Conservation (phyloP, 2,329 filamentous ascomycete genomes). For the Coccinonectria pachysandricola region DNA sequence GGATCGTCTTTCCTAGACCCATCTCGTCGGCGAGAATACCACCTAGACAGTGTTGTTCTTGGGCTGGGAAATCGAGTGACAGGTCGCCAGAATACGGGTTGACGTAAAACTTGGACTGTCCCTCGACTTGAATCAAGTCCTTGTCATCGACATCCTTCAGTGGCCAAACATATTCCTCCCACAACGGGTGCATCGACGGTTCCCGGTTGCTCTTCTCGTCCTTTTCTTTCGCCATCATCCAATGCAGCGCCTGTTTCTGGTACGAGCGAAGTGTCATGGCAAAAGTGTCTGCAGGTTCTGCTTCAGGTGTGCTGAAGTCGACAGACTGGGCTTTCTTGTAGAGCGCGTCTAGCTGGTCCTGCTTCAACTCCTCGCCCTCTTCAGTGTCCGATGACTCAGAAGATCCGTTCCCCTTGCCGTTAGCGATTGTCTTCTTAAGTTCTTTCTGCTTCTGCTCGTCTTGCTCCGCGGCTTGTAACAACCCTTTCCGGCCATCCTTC, state of each 20-base stretch:
- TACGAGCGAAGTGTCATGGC: constrained; percentile 78
- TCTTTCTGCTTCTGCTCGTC: constrained; percentile 66
- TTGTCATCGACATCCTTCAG: constrained; percentile 77
- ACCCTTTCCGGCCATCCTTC: constrained; percentile 69
- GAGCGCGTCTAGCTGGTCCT: constrained; percentile 86
- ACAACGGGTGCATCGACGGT: constrained; percentile 87
- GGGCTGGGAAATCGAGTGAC: constrained; percentile 80
- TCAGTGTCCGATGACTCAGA: constrained; percentile 58
- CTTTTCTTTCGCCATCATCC: constrained; percentile 93
- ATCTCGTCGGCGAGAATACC: constrained; percentile 94
- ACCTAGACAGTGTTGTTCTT: constrained; percentile 89
- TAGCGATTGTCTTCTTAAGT: constrained; percentile 23
- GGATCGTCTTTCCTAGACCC: constrained; percentile 96
- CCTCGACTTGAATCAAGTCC: constrained; percentile 53
- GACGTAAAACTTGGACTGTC: constrained; percentile 73
- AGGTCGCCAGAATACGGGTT: constrained; percentile 96
- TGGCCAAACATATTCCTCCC: constrained; percentile 94
- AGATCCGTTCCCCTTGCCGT: constrained; percentile 30
- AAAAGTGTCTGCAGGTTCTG: constrained; percentile 75
- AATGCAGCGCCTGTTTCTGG: constrained; percentile 88
- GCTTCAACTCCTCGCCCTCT: constrained; percentile 83
- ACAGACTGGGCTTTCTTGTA: constrained; percentile 97
- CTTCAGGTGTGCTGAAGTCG: constrained; percentile 83
- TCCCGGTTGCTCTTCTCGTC: constrained; percentile 62
- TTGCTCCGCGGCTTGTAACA: constrained; percentile 79